A percentile compares a stretch with the other conserved stretches of the same genome.
Evolutionary conservation across 2,329 filamentous ascomycete species (phyloP).

Genomic region (Exophiala sideris): DNA sequence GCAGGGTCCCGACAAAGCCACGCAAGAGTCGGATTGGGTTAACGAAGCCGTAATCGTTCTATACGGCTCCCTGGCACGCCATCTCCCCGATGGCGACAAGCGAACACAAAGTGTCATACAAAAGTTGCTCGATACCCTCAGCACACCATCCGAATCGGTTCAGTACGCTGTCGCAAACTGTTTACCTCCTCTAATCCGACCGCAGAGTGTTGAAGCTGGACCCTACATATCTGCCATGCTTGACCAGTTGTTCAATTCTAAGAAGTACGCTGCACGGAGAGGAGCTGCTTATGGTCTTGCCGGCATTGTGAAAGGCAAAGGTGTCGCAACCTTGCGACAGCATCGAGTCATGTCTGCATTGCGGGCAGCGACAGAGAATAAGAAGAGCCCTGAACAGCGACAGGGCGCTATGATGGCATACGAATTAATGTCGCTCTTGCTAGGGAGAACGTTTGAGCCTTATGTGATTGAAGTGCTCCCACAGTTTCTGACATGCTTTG

Average conservation of each 20-base stretch:
- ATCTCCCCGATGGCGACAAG: slow-evolving; percentile 78
- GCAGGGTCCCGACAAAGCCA: slow-evolving; percentile 79
- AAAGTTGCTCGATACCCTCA: slow-evolving; percentile 78
- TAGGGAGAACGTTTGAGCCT: slow-evolving; percentile 88
- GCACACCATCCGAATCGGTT: slow-evolving; percentile 92
- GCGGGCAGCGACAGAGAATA: slow-evolving; percentile 83
- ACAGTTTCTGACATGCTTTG: slow-evolving; percentile 82
- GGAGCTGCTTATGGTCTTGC: slow-evolving; percentile 93
- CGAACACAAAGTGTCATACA: slow-evolving; percentile 87
- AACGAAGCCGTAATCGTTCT: slow-evolving; percentile 98
- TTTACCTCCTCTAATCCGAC: slow-evolving; percentile 81
- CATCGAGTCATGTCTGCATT: slow-evolving; percentile 81
- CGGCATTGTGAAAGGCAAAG: slow-evolving; percentile 83
- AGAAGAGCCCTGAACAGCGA: slow-evolving; percentile 83
- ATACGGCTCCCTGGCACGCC: slow-evolving; percentile 88
- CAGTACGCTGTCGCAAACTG: slow-evolving; percentile 96
- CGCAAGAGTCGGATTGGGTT: slow-evolving; percentile 77
- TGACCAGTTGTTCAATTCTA: slow-evolving; percentile 77
- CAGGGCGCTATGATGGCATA: slow-evolving; percentile 87
- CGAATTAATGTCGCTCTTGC: slow-evolving; percentile 80
- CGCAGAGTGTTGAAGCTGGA: slow-evolving; percentile 71
- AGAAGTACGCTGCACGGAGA: slow-evolving; percentile 87
- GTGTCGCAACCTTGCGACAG: slow-evolving; percentile 75
- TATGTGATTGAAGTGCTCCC: slow-evolving; percentile 96
- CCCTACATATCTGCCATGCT: slow-evolving; percentile 78